Evolutionary conservation across 352 stramenopile species (phyloP), one percentile per base, ranked within the genome.

Genomic region (Globisporangium polare): DNA sequence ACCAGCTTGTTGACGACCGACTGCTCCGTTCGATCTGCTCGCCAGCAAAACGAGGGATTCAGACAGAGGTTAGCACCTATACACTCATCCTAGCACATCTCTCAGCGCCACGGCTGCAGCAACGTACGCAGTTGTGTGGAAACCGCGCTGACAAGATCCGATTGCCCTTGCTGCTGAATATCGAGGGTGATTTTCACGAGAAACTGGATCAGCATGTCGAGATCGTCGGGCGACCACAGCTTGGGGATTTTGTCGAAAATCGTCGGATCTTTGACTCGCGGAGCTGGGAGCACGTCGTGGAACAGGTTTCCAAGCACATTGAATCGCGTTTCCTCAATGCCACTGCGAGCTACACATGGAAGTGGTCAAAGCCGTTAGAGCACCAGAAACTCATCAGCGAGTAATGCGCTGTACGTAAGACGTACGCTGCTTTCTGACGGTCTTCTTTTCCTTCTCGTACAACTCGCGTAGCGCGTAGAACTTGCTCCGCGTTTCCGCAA

Each of bases 381-480:
- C 9, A 17, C 2, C 15, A 26, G 9, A 37, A 39, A 1, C n/a
- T 5, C n/a, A 45, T 39, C 8, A 39, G 12, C 1, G 15, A 46
- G 18, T 5, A 29, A 27, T 56, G 17, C 12, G 3, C 8, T n/a
- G 9, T n/a, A 5, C 1, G 12, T 9, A 27, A 18, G 10, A 35
- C 60, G 43, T 39, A 68, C 62, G 29, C 18, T 43, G 29, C 5
- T 26, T 54, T 20, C 22, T 55, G 31, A 13, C 22, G 17, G 51
- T 20, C n/a, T 71, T 67, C 18, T 77, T 75, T 42, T 89, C 77
- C 2, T 66, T 72, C 5, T 88, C n/a, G 60, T 83, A 89, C 29
- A 93, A 63, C 1, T 90, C 78, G 9, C 80, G 78, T 26, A 90
- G 66, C 41, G 78, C 66, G 58, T 91, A 90, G 51, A 94, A 92